Evolutionary conservation across 1,139 yeast species (phyloP), one percentile per base, ranked within the genome.

Genomic region (Meyerozyma guilliermondii): DNA sequence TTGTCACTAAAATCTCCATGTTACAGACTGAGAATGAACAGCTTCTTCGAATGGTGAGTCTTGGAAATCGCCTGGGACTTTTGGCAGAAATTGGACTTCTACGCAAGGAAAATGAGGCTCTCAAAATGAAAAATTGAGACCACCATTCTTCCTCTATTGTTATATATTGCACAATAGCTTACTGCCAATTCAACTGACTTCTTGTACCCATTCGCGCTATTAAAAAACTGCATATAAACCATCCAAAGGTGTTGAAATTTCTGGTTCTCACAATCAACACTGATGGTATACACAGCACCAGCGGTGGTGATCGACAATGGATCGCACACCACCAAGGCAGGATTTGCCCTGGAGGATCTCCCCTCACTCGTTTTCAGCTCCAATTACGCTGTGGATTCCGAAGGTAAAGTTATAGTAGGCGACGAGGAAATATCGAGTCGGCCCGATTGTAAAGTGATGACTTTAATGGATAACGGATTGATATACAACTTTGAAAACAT

Each of bases 301-400:
- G 77, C 86, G 16, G 76, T 83, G 16, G 86, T 84, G 41, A 80
- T 84, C 38, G 89, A 84, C 58, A 78, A 79, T 54, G 89, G 88
- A 22, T 72, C 87, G 2, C 66, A 74, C 46, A 68, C 76, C 13
- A 82, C 88, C 35, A 76, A 81, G 46, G 89, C 89, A 1, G 91
- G 91, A 8, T 75, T 82, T 52, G 82, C 87, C 8, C 76, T 76
- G 47, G 82, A 75, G 41, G 87, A 83, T 42, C 59, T 79, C 35
- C 94, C 94, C 1, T 63, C 76, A 20, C 58, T 81, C 35, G 75
- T 78, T 5, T 69, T 82, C 51, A 78, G 81, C 41, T 71, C 87
- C 14, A 68, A 74, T 42, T 83, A 83, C 55, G 69, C 73, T 46
- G 62, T 68, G 48, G 63, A 60, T 45, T 48, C 52, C 10, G 57